Base-by-base conservation (phyloP, 75 land plant species). In the Ceratopteris richardii region DNA sequence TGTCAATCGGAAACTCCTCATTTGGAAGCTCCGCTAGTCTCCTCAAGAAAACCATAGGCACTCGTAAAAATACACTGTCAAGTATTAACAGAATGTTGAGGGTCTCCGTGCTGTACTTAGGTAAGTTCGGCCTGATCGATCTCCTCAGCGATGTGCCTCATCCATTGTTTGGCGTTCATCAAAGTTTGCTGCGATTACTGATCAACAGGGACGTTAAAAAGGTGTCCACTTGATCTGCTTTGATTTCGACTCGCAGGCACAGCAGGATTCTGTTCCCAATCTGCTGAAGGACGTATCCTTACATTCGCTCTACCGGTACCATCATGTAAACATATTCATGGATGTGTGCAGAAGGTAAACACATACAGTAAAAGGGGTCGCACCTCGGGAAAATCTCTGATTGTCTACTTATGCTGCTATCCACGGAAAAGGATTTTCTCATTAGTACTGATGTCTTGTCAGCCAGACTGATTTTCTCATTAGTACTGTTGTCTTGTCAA, bases 31-130 rank as follows among this genome's bases (percentile, higher is more conserved):
- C 54, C 3, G 54, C 2, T 2, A 52, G 29, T 12, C 29, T 52
- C 29, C 14, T 52, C 29, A 52, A 26, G 28, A 23, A 52, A 1
- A 28, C 2, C 24, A 52, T 52, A 1, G 54, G 54, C 7, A 52
- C 6, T 28, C 25, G 54, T 1, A 52, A 1, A 28, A 52, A 52
- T 6, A 52, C 54, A 12, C 28, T 3, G 28, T 52, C 54, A 14
- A 52, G 18, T 28, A 28, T 26, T 7, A 52, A 9, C 28, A 52
- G 25, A 26, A 52, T 25, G 28, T 52, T 23, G 28, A 52, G 54
- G 2, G 54, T 26, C 29, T 52, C 54, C 3, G 16, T 24, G 54
- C 14, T 26, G 54, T 52, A 52, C 29, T 52, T 52, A 1, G 54
- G 54, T 4, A 52, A 28, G 54, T 28, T 28, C 1, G 6, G 54